phyloP scores from a whole-genome alignment of 495 filamentous ascomycete species.

The Aspergillus ostianus region DNA sequence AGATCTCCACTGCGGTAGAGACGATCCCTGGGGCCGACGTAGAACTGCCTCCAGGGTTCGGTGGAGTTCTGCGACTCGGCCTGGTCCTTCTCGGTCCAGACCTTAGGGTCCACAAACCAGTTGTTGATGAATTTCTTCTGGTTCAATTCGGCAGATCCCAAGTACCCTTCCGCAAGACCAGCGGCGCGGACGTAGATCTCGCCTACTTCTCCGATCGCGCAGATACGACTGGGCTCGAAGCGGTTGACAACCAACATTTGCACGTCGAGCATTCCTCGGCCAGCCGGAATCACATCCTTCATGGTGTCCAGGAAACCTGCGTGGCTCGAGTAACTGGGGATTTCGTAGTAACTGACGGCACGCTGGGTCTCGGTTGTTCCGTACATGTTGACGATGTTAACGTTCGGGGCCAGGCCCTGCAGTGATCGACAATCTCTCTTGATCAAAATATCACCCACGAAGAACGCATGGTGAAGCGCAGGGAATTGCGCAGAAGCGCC shows the following conservation, averaged over 20 bases:
- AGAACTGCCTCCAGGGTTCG: constrained; percentile 73
- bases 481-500: constrained; percentile 77
- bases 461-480: constrained; percentile 77
- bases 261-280: constrained; percentile 88
- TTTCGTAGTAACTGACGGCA: constrained; percentile 83
- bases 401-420: constrained; percentile 74
- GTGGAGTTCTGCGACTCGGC: constrained; percentile 32
- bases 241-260: constrained; percentile 89
- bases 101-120: constrained; percentile 78
- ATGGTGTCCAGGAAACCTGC: constrained; percentile 67
- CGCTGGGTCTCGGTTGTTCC: constrained; percentile 89
- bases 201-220: constrained; percentile 77
- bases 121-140: constrained; percentile 81
- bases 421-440: constrained; percentile 82
- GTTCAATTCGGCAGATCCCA: constrained; percentile 67
- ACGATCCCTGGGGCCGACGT: constrained; percentile 80
- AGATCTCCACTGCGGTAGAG: constrained; percentile 84
- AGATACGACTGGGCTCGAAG: constrained; percentile 67
- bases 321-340: constrained; percentile 67
- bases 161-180: constrained; percentile 86
- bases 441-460: constrained; percentile 89
- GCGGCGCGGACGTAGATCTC: constrained; percentile 88
- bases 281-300: constrained; percentile 80
- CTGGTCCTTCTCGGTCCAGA: constrained; percentile 67
- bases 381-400: constrained; percentile 85